phyloP scores from a whole-genome alignment of 108 stramenopile genomes.

The Mediolabrus comicus region DNA sequence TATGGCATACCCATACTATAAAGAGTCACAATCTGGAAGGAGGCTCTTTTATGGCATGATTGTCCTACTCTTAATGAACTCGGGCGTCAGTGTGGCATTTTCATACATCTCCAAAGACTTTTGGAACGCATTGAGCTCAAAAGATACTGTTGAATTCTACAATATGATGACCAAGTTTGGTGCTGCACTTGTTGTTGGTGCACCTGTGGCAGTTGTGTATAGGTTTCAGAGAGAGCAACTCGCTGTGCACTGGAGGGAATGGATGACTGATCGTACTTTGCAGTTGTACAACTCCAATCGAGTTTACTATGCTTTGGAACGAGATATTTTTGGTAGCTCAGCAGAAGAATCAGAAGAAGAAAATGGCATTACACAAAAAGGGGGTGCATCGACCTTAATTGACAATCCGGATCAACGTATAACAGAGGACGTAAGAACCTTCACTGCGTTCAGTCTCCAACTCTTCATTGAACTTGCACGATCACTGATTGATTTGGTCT shows the following conservation, averaged over 20 bases:
- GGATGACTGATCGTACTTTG: conserved; percentile 90
- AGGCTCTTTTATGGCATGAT: conserved; percentile 83
- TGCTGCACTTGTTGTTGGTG: conserved; percentile 73
- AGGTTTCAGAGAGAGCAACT: conserved; percentile 55
- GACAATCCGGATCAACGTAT: conserved; percentile 97
- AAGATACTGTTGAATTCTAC: conserved; percentile 80
- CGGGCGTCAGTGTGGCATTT: conserved; percentile 86
- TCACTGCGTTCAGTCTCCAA: conserved; percentile 84
- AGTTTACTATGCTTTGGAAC: conserved; percentile 80
- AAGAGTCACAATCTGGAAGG: conserved; percentile 72
- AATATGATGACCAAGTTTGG: conserved; percentile 72
- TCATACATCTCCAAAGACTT: conserved; percentile 91
- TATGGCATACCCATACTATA: conserved; percentile 88
- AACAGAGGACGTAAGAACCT: conserved; percentile 91
- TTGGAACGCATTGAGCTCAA: conserved; percentile 85
- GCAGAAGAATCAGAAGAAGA: not conserved
- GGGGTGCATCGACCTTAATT: conserved; percentile 23
- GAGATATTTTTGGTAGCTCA: conserved; percentile 26
- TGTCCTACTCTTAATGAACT: conserved; percentile 78
- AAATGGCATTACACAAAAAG: not conserved
- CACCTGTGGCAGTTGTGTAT: conserved; percentile 87
- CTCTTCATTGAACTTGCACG: conserved; percentile 88
- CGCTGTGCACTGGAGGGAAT: conserved; percentile 84
- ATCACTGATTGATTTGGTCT: conserved; percentile 85
- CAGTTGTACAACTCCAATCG: conserved; percentile 75